Percentiles rank a stretch among this genome's conserved stretches.
phyloP scores from a whole-genome alignment of 164 flowering plant genomes.

The Vitis vinifera region ASM3070453v1 NC_081808.1:23964001-23964500 shows the following conservation, averaged over 20 bases:
- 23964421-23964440: constrained; percentile 37
- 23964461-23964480: constrained; percentile 24
- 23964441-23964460: constrained; percentile 40
- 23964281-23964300: constrained; percentile 30
- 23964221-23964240: neutral
- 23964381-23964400: constrained; percentile 27
- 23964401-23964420: constrained; percentile 12
- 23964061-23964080: neutral
- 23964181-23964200: neutral
- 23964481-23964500: constrained; percentile 56
- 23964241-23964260: constrained; percentile 14
- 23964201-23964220: neutral
- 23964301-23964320: constrained; percentile 30
- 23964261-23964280: constrained; percentile 33
- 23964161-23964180: too few relatives aligned
- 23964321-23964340: constrained; percentile 34
- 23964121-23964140: neutral
- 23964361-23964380: constrained; percentile 24
- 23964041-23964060: too few relatives aligned
- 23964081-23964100: too few relatives aligned
- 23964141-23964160: too few relatives aligned
- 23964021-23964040: too few relatives aligned
- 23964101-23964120: neutral
- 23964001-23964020: too few relatives aligned
- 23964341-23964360: constrained; percentile 17